Base-by-base conservation (phyloP, 2,329 filamentous ascomycete species). In the Ascochyta lentis region DNA sequence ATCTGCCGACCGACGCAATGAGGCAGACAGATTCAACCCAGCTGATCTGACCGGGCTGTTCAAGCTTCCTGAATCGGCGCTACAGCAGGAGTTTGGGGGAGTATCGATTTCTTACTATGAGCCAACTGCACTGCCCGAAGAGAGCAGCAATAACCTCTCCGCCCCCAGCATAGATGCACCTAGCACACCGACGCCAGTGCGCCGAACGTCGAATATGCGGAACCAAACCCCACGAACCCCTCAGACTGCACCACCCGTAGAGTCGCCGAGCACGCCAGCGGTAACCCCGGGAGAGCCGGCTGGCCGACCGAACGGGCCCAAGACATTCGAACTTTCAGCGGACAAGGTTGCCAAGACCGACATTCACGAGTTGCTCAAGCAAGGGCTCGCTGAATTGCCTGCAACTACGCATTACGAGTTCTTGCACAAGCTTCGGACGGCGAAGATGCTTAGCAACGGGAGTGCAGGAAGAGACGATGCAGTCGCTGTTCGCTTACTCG, bases 101-200 rank as follows among this genome's bases (percentile, higher is more conserved):
- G 84, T 98, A 44, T 88, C 87, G 66, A 78, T 98, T 48, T 85
- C 87, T 19, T 98, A 96, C 76, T 96, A 96, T 67, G 76, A 80
- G 48, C 70, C 77, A 19, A 66, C 77, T n/a, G 54, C 75, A 46
- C 55, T 67, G 38, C 42, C 67, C 24, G 65, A 68, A 23, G 72
- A 74, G 35, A 58, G 37, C 19, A 55, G 40, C 26, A 58, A 41
- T 24, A 70, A 60, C 49, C 50, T 61, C 22, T 34, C 54, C 16
- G 53, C 62, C 12, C 43, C 63, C 47, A 47, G 45, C n/a, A 58
- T 59, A n/a, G 78, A 72, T 40, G 76, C 80, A 42, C 89, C 90
- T 1, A 78, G 83, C 7, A 93, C 90, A 1, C 91, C 91, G 8
- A 95, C 91, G 1, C 91, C 91, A 16, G 77, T 89, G 49, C 86